Conservation (phyloP, 169 alveolate species). For the Plasmodium vinckei region DNA sequence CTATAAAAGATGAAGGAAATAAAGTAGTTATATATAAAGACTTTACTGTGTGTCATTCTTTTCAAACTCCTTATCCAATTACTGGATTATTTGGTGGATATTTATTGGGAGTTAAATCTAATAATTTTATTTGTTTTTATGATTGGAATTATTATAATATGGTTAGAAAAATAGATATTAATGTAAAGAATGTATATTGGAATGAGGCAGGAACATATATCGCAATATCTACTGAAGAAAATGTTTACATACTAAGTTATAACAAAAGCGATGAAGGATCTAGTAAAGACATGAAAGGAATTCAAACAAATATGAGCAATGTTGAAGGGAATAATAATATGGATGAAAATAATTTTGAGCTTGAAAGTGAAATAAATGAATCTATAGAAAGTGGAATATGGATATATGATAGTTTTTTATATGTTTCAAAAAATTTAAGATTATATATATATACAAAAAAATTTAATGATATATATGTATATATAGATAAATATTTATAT, state of each 20-base stretch:
- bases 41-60: constrained; percentile 87
- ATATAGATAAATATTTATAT: constrained; percentile 85
- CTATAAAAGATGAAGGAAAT: constrained; percentile 92
- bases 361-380: constrained; percentile 82
- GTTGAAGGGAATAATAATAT: constrained; percentile 19
- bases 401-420: constrained; percentile 88
- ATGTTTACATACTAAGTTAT: constrained; percentile 80
- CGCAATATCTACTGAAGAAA: constrained; percentile 80
- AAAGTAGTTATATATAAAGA: constrained; percentile 89
- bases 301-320: background rate
- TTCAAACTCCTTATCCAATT: constrained; percentile 90
- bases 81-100: constrained; percentile 93
- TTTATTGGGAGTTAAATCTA: constrained; percentile 90
- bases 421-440: constrained; percentile 84
- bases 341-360: constrained; percentile 77
- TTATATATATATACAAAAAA: constrained; percentile 86
- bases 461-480: constrained; percentile 84
- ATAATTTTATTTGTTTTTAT: constrained; percentile 94
- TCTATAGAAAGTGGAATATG: constrained; percentile 88
- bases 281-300: background rate
- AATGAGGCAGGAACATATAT: constrained; percentile 78
- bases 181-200: constrained; percentile 83
- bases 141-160: constrained; percentile 92
- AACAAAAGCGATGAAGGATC: constrained; percentile 22
- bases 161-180: constrained; percentile 66